Evolutionary conservation across 2,329 filamentous ascomycete species (phyloP), one percentile per base, ranked within the genome.

Genomic region (Neonectria coccinea): DNA sequence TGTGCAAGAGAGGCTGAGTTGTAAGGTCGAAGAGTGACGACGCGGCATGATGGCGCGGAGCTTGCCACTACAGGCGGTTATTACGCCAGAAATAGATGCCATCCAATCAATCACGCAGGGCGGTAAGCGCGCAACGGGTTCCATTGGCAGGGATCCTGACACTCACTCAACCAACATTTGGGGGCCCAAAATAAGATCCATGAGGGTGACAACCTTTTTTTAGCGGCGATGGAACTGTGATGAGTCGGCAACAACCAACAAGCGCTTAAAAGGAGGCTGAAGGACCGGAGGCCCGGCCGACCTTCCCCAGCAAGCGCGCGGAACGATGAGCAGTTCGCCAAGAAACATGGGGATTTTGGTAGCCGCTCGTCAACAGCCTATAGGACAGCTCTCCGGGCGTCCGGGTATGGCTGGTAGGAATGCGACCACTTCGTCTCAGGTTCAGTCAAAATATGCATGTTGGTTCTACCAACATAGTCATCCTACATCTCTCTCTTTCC

Each of bases 391-490:
- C 8, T 8, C 36, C 36, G 36, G 4, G 22, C 22, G 22, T 22
- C 36, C 36, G 16, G 36, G 0, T 41, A 4, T 16, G 36, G 36
- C 14, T 2, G 36, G 7, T n/a, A 6, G 14, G 36, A 20, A 48
- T 48, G 10, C 45, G 20, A n/a, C 22, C 25, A 11, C 47, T 2
- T 31, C 11, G 60, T 62, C 60, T 63, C 61, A 59, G 42, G 33
- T 25, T 59, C 36, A 41, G 36, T 41, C 36, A 22, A 25, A 31
- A 45, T 22, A 55, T 50, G 61, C 18, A 55, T 51, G 61, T 64
- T 59, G 61, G 56, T 44, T 55, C 61, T 51, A 48, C 45, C 45
- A 48, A 48, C 45, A 48, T 48, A 22, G 22, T 22, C 4, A 25
- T 47, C 18, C 33, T 36, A 2, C 33, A 1, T 9, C 10, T 29